A percentile compares a stretch with the other conserved stretches of the same genome.
These are phyloP conservation scores for Alternaria burnsii DNA, from an alignment of 2,329 filamentous ascomycete species.

Conservation along the genomic window DNA sequence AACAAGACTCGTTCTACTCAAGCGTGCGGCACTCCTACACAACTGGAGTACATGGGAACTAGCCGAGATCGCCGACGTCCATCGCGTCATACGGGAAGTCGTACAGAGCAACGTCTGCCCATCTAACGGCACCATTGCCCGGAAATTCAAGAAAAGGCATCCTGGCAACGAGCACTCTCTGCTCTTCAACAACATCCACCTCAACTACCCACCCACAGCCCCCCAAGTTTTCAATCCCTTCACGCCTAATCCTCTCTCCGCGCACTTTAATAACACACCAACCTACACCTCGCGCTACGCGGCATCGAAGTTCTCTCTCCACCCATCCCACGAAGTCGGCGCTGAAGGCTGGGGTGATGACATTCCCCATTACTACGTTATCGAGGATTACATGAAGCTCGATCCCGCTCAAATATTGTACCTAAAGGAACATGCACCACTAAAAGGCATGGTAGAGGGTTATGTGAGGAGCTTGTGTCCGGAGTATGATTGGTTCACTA, in stretches of 20 bases:
- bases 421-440: constrained; percentile 63
- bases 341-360: constrained; percentile 72
- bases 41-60: constrained; percentile 66
- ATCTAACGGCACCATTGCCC: constrained; percentile 66
- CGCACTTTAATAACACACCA: constrained; percentile 49
- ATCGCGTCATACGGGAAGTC: constrained; percentile 63
- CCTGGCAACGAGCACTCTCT: constrained; percentile 60
- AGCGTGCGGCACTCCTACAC: constrained; percentile 65
- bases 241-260: constrained; percentile 38
- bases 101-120: constrained; percentile 68
- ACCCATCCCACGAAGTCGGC: constrained; percentile 61
- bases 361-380: constrained; percentile 69
- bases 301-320: constrained; percentile 57
- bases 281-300: constrained; percentile 52
- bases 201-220: constrained; percentile 57
- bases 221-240: constrained; percentile 46
- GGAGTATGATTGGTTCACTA: constrained; percentile 64
- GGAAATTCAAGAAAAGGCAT: constrained; percentile 66
- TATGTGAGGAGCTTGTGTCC: constrained; percentile 60
- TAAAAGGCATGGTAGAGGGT: constrained; percentile 66
- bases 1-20: constrained; percentile 56
- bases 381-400: constrained; percentile 71
- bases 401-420: constrained; percentile 67
- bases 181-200: constrained; percentile 62
- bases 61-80: constrained; percentile 67